Conservation (phyloP, 2,329 filamentous ascomycete genomes). For the Teratosphaeria zuluensis region DNA sequence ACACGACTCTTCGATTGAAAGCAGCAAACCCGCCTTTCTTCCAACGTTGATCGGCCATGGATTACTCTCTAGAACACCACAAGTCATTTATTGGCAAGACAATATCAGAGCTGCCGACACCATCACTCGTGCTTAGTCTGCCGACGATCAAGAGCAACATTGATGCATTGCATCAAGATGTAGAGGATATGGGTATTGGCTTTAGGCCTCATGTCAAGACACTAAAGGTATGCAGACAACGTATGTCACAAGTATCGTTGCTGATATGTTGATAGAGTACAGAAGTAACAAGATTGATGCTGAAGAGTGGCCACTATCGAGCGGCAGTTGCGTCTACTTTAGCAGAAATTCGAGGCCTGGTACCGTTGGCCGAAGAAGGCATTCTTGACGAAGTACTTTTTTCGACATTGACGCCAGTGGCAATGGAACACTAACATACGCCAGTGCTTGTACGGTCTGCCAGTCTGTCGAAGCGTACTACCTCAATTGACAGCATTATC, state of each 20-base stretch:
- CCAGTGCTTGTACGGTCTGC: neutral
- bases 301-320: neutral
- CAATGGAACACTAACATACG: neutral
- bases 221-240: neutral
- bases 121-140: neutral
- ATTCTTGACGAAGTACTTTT: neutral
- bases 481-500: neutral
- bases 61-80: neutral
- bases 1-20: neutral
- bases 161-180: neutral
- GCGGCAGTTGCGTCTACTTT: neutral
- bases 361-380: neutral
- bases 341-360: neutral
- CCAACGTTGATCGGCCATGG: neutral
- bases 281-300: neutral
- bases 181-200: neutral
- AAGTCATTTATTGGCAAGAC: neutral
- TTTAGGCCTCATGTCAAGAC: neutral
- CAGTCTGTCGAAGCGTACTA: neutral
- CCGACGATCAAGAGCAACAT: neutral
- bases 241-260: neutral
- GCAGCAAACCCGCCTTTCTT: too few relatives aligned
- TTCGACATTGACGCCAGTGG: neutral
- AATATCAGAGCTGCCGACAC: neutral
- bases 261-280: neutral